Base-by-base conservation (phyloP, 2,329 filamentous ascomycete species). In the Diaporthe australafricana region DNA sequence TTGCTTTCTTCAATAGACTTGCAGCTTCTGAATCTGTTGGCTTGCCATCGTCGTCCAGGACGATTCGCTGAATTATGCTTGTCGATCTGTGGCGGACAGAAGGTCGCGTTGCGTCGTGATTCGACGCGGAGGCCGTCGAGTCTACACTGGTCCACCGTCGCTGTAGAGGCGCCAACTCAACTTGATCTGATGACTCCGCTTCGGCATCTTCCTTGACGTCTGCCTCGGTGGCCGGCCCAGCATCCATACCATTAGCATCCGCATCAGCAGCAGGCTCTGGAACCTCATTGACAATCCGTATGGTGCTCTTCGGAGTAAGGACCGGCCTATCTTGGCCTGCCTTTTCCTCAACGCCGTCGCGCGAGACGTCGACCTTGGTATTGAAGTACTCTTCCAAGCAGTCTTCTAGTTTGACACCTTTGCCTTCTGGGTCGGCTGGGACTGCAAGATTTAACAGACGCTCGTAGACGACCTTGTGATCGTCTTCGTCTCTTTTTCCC, bases 311-410 rank as follows among this genome's bases (percentile, higher is more conserved):
- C 14, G 77, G 73, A 25, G 72, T 70, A 12, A 77, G 63, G 74
- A 81, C 30, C 76, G 77, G 74, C 42, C 77, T 77, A 22, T 83
- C 83, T 20, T 25, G 45, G 27, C 77, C 80, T 40, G 78, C 74
- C 76, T 88, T 88, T 75, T 91, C 87, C 68, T 89, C 88, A 40
- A 86, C 81, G 68, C 87, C 88, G 71, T 96, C 93, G 67, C 96
- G 89, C 75, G 93, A 91, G 3, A 99, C 95, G 77, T 98, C 95
- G 68, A 99, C 94, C 70, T 91, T 89, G 71, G 95, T 95, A 81
- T 98, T 98, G 87, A 98, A 98, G 78, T 98, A 98, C 68, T 93
- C 91, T 80, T 98, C 95, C 22, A 99, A 83, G 77, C 96, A 98
- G 75, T 97, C 93, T 81, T 98, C 96, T 25, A 99, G 84, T 35